Conservation (phyloP, 2,329 filamentous ascomycete species). For the Colletotrichum scovillei region DNA sequence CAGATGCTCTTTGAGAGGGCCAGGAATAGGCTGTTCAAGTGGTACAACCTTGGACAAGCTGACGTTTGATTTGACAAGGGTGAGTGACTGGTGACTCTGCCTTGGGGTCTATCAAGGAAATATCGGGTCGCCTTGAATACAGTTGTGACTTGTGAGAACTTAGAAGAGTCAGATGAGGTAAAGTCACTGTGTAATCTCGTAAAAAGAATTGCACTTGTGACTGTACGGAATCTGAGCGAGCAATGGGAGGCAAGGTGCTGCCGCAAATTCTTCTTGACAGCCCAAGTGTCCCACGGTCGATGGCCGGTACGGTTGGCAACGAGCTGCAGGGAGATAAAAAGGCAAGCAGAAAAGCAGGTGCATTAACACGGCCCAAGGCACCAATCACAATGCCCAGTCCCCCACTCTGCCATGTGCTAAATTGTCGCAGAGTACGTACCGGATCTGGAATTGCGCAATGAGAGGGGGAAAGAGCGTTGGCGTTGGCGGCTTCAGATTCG, state of each 20-base stretch:
- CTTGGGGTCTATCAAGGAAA: not conserved
- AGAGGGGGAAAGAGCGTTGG: constrained; percentile 22
- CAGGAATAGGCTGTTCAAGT: constrained; percentile 23
- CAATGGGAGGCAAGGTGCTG: not conserved
- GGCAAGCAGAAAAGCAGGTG: constrained; percentile 16
- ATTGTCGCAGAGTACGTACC: constrained; percentile 20
- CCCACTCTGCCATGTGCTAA: constrained; percentile 30
- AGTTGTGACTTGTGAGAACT: not conserved
- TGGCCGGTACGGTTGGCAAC: constrained; percentile 20
- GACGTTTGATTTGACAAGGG: constrained; percentile 5
- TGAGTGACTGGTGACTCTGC: not conserved
- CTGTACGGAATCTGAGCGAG: not conserved
- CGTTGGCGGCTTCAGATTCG: constrained; percentile 9
- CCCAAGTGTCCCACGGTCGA: constrained; percentile 17
- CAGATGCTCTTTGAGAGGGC: constrained; percentile 5
- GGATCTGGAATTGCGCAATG: constrained; percentile 32
- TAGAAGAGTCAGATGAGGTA: not conserved
- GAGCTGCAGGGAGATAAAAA: constrained; percentile 1
- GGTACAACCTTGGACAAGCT: constrained; percentile 19
- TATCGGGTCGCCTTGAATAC: not conserved
- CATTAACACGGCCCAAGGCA: constrained; percentile 10
- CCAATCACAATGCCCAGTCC: constrained; percentile 27
- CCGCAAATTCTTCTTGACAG: constrained; percentile 12
- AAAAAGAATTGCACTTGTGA: not conserved
- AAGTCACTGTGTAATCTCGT: not conserved